Conservation (phyloP, 177 flowering plant species). For the Telopea speciosissima region DNA sequence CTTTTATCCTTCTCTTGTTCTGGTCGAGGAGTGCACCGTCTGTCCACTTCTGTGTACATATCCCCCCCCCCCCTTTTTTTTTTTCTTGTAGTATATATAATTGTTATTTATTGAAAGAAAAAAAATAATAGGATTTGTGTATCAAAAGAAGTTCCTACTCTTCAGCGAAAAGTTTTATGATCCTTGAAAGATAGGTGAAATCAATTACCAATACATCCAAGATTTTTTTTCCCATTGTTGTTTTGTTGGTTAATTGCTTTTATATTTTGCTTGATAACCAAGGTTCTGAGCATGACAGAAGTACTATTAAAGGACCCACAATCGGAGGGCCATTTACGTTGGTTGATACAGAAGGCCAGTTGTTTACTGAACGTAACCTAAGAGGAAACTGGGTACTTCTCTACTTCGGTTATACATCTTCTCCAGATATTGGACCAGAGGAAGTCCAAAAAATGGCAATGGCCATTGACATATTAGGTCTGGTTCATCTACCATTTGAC, state of each 20-base stretch:
- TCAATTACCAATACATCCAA: neutral
- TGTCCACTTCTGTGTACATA: too few relatives aligned
- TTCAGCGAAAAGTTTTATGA: neutral
- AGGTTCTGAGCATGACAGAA: constrained; percentile 20
- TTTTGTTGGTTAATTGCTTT: neutral
- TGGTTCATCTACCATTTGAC: neutral
- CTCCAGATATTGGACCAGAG: constrained; percentile 83
- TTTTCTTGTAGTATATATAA: too few relatives aligned
- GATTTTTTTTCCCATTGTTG: neutral
- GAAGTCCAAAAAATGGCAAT: constrained; percentile 68
- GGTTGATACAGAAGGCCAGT: constrained; percentile 38
- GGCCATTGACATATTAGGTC: constrained; percentile 64
- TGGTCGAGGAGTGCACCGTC: too few relatives aligned
- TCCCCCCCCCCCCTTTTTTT: too few relatives aligned
- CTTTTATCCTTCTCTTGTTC: too few relatives aligned
- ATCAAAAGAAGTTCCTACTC: neutral
- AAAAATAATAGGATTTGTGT: neutral
- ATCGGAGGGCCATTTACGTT: constrained; percentile 84
- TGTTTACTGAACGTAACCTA: constrained; percentile 54
- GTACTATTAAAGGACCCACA: constrained; percentile 38
- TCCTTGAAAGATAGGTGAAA: neutral
- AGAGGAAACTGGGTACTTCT: constrained; percentile 83
- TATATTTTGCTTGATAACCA: constrained; percentile 28
- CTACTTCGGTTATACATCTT: constrained; percentile 91
- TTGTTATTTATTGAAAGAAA: too few relatives aligned